A percentile compares a stretch with the other conserved stretches of the same genome.
Evolutionary conservation across 495 filamentous ascomycete species (phyloP).

Genomic region (Penicillium herquei): DNA sequence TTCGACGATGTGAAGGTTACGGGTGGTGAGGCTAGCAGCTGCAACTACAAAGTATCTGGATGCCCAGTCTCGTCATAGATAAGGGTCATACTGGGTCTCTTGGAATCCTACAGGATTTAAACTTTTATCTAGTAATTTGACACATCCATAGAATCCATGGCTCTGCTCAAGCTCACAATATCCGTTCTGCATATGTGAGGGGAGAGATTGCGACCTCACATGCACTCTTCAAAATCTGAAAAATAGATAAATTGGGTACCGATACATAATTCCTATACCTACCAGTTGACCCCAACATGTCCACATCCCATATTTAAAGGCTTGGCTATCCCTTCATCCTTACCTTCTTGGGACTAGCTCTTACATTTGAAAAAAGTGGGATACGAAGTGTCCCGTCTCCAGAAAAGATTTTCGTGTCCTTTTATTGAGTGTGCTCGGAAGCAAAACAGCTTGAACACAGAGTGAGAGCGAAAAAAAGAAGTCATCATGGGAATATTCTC

Average conservation of each 20-base stretch:
- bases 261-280: background rate
- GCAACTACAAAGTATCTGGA: background rate
- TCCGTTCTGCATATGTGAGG: background rate
- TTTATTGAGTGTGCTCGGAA: background rate
- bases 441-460: background rate
- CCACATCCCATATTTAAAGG: background rate
- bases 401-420: background rate
- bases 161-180: background rate
- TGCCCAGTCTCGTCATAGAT: background rate
- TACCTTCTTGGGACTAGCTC: background rate
- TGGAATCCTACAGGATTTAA: too few species aligned
- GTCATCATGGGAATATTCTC: background rate
- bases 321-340: background rate
- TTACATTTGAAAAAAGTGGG: constrained; percentile 1
- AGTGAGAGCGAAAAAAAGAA: background rate
- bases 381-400: background rate
- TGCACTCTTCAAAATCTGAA: background rate
- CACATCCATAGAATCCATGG: background rate
- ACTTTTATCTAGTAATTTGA: background rate
- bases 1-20: background rate
- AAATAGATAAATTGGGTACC: background rate
- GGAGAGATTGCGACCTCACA: background rate
- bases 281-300: background rate
- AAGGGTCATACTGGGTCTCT: background rate
- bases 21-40: background rate